A percentile compares a stretch with the other conserved stretches of the same genome.
These are phyloP conservation scores for Rehmannia glutinosa DNA, from an alignment of 257 asterid genomes.

Conservation along the genomic window DNA sequence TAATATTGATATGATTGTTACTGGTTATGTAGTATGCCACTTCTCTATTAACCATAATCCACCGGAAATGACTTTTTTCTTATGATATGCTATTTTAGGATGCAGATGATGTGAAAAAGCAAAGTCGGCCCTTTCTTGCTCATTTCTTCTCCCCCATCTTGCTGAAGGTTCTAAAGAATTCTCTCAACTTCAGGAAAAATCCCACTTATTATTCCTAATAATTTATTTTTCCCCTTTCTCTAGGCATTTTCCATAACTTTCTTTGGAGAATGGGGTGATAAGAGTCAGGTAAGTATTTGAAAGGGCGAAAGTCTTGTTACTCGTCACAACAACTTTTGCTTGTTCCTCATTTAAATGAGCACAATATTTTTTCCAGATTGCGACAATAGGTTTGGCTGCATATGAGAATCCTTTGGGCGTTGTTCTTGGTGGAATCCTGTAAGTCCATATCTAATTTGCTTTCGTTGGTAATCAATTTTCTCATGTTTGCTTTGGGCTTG, in stretches of 20 bases:
- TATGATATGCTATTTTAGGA: constrained; percentile 35
- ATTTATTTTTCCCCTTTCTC: constrained; percentile 13
- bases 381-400: constrained; percentile 99
- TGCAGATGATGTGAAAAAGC: constrained; percentile 74
- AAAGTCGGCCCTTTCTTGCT: constrained; percentile 64
- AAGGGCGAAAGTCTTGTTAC: no score
- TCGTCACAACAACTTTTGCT: no score
- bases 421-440: constrained; percentile 98
- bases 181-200: constrained; percentile 15
- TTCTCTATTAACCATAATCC: background rate
- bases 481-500: background rate
- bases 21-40: background rate
- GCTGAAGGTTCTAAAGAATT: constrained; percentile 54
- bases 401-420: constrained; percentile 99
- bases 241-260: constrained; percentile 98
- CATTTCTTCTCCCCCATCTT: constrained; percentile 92
- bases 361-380: constrained; percentile 49
- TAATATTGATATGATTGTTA: background rate
- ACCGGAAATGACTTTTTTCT: background rate
- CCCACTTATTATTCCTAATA: constrained; percentile 12
- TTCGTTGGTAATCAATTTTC: background rate
- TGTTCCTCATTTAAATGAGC: constrained; percentile 4
- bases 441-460: constrained; percentile 28
- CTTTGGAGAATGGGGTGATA: constrained; percentile 99
- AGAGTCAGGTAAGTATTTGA: constrained; percentile 71